Evolutionary conservation across 139 green algal species (phyloP), one percentile per base, ranked within the genome.

Genomic region (Asterochloris erici): DNA sequence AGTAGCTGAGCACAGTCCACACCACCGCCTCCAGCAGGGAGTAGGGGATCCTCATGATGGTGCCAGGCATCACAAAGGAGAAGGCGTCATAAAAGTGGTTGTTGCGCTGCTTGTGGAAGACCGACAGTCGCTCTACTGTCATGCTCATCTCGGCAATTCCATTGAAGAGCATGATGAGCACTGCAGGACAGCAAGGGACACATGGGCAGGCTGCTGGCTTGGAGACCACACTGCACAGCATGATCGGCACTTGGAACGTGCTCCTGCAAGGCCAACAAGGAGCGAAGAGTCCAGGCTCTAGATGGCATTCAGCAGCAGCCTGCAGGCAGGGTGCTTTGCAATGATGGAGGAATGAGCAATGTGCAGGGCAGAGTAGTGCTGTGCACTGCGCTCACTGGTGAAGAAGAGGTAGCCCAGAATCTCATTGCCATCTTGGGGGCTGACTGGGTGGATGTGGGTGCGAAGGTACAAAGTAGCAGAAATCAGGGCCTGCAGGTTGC

Each of bases 51-150:
- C 82, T 81, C 78, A 90, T 79, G 9, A 91, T 19, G 13, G 81
- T 82, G 10, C 76, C 83, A 21, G 90, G 85, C 76, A 94, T 70
- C 14, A 54, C 77, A 64, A 84, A 93, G 68, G 78, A 76, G 69
- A 70, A 91, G 26, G 83, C 86, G 27, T 87, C 80, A 82, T 78
- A 90, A 81, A 90, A 87, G 24, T 83, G 73, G 69, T 87, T 82
- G 0, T 83, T 66, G 15, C 90, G 82, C 74, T 94, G 90, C 82
- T 81, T 92, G 79, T 86, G 93, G 73, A 91, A 94, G 0, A 86
- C 83, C 12, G 28, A 71, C 16, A 84, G 27, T 6, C 26, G 64
- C 13, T 68, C 64, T 15, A 83, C 68, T 23, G 79, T 73, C 66
- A 83, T 83, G 10, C 66, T 61, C 79, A 83, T 83, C 68, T 83